Base-by-base conservation (phyloP, 306 rosid genomes). In the Glycyrrhiza uralensis region DNA sequence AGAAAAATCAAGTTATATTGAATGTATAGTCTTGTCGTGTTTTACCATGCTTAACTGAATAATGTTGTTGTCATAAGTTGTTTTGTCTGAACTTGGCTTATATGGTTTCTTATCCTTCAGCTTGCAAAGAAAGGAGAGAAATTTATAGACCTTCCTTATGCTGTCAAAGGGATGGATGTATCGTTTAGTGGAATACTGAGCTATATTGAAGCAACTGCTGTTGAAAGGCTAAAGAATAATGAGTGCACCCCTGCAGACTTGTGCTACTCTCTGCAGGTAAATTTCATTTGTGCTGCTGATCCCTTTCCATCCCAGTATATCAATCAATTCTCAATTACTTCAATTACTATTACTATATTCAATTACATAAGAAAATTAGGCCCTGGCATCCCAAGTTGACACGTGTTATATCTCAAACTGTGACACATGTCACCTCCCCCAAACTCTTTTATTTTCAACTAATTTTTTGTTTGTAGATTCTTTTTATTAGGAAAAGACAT, bases 231-330 rank as follows among this genome's bases (percentile, higher is more conserved):
- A 10, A 87, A 90, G 77, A 87, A 82, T 54, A 78, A 89, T 1
- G 97, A 93, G 76, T 93, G 97, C 85, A 90, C 93, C 12, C 96
- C 98, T 72, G 97, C 96, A 51, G 97, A 93, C 68, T 78, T 93
- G 82, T 93, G 98, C 87, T 90, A 93, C 89, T 93, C 98, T 18
- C 72, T 93, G 66, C 98, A 90, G 91, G 96, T 85, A 83, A 61
- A 14, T 36, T 72, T 76, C 4, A 64, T 52, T 28, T 38, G 4
- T 29, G n/a, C 12, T n/a, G n/a, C n/a, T 15, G 13, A n/a, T 9
- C 11, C 7, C 55, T 4, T 56, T 12, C 22, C 12, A 38, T 2
- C 55, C 8, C n/a, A n/a, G n/a, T n/a, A n/a, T n/a, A n/a, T n/a
- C n/a, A n/a, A n/a, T n/a, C n/a, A n/a, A n/a, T n/a, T n/a, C n/a